phyloP scores from a whole-genome alignment of 306 rosid genomes.

The Cucurbita argyrosperma region DNA sequence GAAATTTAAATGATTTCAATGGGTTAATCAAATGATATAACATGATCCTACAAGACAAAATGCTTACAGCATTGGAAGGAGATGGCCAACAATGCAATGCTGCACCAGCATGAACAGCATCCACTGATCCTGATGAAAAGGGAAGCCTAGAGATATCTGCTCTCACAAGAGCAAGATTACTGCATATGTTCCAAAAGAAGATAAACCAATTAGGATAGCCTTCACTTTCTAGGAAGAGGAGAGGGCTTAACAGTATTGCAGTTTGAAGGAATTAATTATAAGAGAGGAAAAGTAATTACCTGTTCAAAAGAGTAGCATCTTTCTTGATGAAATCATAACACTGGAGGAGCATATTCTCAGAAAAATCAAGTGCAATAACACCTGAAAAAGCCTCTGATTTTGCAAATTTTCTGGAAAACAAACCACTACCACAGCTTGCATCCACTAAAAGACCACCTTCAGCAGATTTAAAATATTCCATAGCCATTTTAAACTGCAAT shows the following conservation, averaged over 20 bases:
- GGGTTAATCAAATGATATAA: not conserved
- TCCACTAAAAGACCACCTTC: constrained; percentile 75
- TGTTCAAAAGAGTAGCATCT: constrained; percentile 38
- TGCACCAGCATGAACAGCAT: constrained; percentile 96
- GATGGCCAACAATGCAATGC: constrained; percentile 97
- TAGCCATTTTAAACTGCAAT: constrained; percentile 78
- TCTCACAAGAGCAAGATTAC: constrained; percentile 90
- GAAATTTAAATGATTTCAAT: not conserved
- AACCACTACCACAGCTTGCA: constrained; percentile 89
- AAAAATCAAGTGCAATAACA: constrained; percentile 76
- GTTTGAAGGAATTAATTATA: not conserved
- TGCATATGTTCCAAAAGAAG: constrained; percentile 30
- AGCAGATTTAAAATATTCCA: constrained; percentile 57
- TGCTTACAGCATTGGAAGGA: constrained; percentile 86
- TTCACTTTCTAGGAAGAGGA: not conserved
- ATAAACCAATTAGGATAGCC: not conserved
- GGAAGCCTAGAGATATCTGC: constrained; percentile 96
- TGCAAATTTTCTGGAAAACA: constrained; percentile 75
- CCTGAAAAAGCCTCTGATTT: constrained; percentile 57
- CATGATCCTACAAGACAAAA: not conserved
- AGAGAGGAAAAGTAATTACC: constrained; percentile 19
- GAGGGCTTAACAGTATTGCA: not conserved
- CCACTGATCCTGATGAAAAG: constrained; percentile 65
- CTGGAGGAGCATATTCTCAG: constrained; percentile 91
- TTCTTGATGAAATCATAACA: constrained; percentile 67